Percentiles rank a stretch among this genome's conserved stretches.
Conservation (phyloP, 371 early-diverging fungal genomes). For the Mortierella sp. region DNA sequence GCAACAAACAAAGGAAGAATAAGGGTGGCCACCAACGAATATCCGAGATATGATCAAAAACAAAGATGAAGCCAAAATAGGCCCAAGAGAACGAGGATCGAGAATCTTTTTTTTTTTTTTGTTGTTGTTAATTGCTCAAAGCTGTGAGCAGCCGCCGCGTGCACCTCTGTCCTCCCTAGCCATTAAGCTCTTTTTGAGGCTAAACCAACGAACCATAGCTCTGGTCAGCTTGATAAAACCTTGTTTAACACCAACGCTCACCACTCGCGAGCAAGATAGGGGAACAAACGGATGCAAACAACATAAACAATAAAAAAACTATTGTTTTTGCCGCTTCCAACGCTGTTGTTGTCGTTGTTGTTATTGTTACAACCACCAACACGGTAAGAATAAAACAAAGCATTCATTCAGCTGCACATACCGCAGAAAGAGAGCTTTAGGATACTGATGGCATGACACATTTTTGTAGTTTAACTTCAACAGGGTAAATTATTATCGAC, state of each 20-base stretch:
- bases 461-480: neutral
- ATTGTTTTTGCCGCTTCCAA: neutral
- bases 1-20: slow-evolving; percentile 7
- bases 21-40: neutral
- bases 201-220: neutral
- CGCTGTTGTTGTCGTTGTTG: no score
- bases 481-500: neutral
- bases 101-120: neutral
- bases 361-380: no score
- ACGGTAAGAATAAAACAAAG: neutral
- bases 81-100: neutral
- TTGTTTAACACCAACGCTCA: slow-evolving; percentile 1
- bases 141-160: slow-evolving; percentile 2
- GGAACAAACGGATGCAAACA: slow-evolving; percentile 18
- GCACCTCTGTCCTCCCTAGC: neutral
- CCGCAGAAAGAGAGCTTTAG: slow-evolving; percentile 3
- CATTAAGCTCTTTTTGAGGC: neutral
- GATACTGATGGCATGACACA: neutral
- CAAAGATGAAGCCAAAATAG: neutral
- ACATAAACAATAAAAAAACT: neutral
- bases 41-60: slow-evolving; percentile 7
- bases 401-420: slow-evolving; percentile 3
- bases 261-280: slow-evolving; percentile 1
- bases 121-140: neutral
- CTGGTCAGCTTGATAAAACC: neutral